Percentiles rank a stretch among this genome's conserved stretches.
phyloP scores from a whole-genome alignment of 2,329 filamentous ascomycete genomes.

The Stenocarpella maydis region DNA sequence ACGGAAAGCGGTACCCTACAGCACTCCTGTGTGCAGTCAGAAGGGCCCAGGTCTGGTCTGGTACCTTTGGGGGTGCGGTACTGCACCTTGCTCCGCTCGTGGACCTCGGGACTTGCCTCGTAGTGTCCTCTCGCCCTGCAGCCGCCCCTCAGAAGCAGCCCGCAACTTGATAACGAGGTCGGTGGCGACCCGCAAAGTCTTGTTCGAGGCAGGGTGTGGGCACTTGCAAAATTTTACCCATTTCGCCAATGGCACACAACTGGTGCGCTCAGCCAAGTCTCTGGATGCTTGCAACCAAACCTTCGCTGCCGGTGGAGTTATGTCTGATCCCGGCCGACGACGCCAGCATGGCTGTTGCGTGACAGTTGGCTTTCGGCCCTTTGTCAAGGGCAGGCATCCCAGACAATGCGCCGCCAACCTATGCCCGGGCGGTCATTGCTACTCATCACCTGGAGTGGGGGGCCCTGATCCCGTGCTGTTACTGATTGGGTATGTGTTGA shows the following conservation, averaged over 20 bases:
- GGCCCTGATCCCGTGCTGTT: constrained; percentile 6
- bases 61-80: constrained; percentile 1
- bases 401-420: constrained; percentile 19
- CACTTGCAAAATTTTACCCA: constrained; percentile 21
- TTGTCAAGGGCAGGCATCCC: constrained; percentile 32
- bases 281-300: constrained; percentile 29
- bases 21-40: constrained; percentile 10
- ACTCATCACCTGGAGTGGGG: constrained; percentile 23
- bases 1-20: constrained; percentile 7
- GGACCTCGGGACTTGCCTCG: constrained; percentile 18
- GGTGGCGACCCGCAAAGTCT: constrained; percentile 30
- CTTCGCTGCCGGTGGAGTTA: constrained; percentile 26
- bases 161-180: constrained; percentile 26
- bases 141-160: constrained; percentile 11
- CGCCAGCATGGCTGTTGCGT: constrained; percentile 30
- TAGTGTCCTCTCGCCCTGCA: constrained; percentile 15
- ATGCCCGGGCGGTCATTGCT: constrained; percentile 19
- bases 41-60: constrained; percentile 7
- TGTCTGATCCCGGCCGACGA: constrained; percentile 24
- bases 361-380: constrained; percentile 35
- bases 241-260: constrained; percentile 29
- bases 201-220: constrained; percentile 26
- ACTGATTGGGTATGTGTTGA: constrained; percentile 16
- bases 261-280: constrained; percentile 18
- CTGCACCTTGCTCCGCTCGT: background rate